Evolutionary conservation across 2,329 filamentous ascomycete genomes (phyloP).

Genomic region (Diaporthe capsici): DNA sequence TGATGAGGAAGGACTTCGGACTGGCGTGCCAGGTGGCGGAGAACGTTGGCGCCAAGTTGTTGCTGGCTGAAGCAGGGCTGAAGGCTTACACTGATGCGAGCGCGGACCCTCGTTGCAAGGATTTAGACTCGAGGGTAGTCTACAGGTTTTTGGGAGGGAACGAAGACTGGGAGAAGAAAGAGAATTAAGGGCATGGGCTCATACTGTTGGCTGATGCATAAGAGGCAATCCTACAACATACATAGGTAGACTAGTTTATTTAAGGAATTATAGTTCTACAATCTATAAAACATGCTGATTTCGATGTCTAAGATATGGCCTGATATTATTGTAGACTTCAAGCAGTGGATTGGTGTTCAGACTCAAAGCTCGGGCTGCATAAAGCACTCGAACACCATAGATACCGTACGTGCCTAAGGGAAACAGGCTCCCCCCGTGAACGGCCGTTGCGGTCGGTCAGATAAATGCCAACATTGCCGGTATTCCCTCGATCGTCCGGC

Average conservation of each 20-base stretch:
- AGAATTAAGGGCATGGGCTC: not conserved
- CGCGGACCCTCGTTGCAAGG: constrained; percentile 64
- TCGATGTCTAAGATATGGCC: not conserved
- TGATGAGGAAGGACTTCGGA: constrained; percentile 72
- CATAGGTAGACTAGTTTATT: not conserved
- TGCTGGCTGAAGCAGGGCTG: constrained; percentile 64
- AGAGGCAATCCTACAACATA: not conserved
- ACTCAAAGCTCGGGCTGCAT: not conserved
- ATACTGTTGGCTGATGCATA: not conserved
- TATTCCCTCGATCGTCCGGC: not conserved
- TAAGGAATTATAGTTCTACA: not conserved
- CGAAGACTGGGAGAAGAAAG: constrained; percentile 60
- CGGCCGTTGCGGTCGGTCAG: not conserved
- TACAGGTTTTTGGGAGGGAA: constrained; percentile 68
- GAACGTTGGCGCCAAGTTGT: constrained; percentile 63
- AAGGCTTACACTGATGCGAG: constrained; percentile 66
- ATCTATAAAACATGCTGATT: not conserved
- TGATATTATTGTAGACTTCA: no score
- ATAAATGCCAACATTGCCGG: not conserved
- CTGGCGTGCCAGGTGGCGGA: constrained; percentile 69
- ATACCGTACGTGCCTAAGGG: no score
- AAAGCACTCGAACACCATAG: not conserved
- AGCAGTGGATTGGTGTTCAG: not conserved
- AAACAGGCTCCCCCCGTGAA: not conserved
- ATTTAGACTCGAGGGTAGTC: constrained; percentile 69